These are phyloP conservation scores for Luffa aegyptiaca DNA, from an alignment of 306 rosid species.

Conservation along the genomic window DNA sequence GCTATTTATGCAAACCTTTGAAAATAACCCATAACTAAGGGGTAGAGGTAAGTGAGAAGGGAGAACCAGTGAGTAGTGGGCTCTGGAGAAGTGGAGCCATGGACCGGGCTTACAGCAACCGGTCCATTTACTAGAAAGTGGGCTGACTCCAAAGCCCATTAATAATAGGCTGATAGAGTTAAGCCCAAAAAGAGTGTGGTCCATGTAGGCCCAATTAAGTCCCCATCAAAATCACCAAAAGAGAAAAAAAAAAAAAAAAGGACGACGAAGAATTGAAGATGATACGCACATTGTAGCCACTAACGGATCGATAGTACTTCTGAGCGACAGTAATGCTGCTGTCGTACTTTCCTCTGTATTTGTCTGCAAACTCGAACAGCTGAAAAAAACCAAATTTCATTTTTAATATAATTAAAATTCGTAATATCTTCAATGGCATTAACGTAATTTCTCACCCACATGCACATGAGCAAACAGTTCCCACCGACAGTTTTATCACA, in stretches of 20 bases:
- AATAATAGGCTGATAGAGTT: not conserved
- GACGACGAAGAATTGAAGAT: not conserved
- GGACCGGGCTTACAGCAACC: not conserved
- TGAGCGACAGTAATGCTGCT: slow-evolving; percentile 80
- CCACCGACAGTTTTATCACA: slow-evolving; percentile 7
- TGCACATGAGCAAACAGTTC: not conserved
- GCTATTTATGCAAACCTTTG: not conserved
- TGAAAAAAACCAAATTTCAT: slow-evolving; percentile 12
- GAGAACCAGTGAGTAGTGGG: too few relatives aligned
- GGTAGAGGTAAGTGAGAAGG: not conserved
- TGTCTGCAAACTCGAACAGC: slow-evolving; percentile 93
- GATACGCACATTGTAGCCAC: slow-evolving; percentile 81
- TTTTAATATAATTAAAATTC: not conserved
- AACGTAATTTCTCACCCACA: not conserved
- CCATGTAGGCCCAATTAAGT: not conserved
- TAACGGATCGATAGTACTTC: slow-evolving; percentile 76
- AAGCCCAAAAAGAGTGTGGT: not conserved
- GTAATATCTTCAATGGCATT: not conserved
- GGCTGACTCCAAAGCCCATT: not conserved
- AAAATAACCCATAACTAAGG: not conserved
- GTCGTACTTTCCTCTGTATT: slow-evolving; percentile 97
- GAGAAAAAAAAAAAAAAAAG: not conserved
- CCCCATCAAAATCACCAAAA: not conserved
- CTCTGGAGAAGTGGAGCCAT: not conserved
- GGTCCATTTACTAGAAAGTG: not conserved